Percentiles rank a stretch among this genome's conserved stretches.
phyloP scores from a whole-genome alignment of 352 stramenopile genomes.

The Phytopythium montanum region DNA sequence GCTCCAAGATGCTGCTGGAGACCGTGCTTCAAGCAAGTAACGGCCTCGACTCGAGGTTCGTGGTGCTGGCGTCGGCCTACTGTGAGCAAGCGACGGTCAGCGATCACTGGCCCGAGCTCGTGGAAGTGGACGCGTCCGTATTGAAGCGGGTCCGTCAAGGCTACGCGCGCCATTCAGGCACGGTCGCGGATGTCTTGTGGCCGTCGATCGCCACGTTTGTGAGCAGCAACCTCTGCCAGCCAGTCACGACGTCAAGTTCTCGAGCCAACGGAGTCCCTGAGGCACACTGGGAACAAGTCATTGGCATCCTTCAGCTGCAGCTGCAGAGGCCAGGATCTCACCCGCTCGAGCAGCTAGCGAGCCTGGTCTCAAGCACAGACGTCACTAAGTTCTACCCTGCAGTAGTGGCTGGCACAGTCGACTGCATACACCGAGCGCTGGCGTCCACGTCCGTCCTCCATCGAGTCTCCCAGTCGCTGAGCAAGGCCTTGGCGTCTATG shows the following conservation, averaged over 20 bases:
- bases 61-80: conserved; percentile 27
- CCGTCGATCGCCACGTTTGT: conserved; percentile 22
- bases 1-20: conserved; percentile 30
- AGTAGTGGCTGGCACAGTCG: conserved; percentile 14
- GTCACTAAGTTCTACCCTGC: neutral
- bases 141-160: conserved; percentile 23
- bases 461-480: neutral
- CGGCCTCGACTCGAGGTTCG: conserved; percentile 27
- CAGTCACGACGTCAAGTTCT: neutral
- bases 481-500: neutral
- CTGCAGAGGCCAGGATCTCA: conserved; percentile 15
- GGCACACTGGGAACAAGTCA: conserved; percentile 18
- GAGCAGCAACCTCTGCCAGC: neutral
- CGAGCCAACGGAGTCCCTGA: conserved; percentile 8
- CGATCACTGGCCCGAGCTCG: conserved; percentile 12
- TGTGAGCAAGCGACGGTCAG: conserved; percentile 23
- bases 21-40: conserved; percentile 27
- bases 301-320: conserved; percentile 27
- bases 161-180: conserved; percentile 17
- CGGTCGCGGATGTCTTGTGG: conserved; percentile 34
- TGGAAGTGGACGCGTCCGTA: conserved; percentile 16
- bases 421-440: conserved; percentile 20
- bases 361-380: neutral
- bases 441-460: conserved; percentile 16
- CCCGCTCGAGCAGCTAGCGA: neutral